phyloP scores from a whole-genome alignment of 2,329 filamentous ascomycete species.

The Pseudogymnoascus sp. region DNA sequence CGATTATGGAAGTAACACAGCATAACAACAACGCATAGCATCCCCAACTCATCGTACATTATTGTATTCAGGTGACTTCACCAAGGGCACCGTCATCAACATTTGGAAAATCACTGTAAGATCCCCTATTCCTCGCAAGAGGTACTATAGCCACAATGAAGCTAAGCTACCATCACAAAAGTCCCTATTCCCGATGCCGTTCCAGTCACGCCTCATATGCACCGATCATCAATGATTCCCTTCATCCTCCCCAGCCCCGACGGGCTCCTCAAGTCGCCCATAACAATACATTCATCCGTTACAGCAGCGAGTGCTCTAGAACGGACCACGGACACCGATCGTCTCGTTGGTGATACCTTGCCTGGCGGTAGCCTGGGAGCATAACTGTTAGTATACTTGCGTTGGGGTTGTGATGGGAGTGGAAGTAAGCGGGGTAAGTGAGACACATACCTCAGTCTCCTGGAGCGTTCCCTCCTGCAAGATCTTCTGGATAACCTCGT shows the following conservation, averaged over 20 bases:
- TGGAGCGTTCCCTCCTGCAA: slow-evolving; percentile 66
- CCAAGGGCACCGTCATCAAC: background rate
- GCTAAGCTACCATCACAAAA: slow-evolving; percentile 1
- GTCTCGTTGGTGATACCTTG: slow-evolving; percentile 7
- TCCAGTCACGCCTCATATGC: background rate
- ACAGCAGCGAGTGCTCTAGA: slow-evolving; percentile 3
- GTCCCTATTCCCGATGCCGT: background rate
- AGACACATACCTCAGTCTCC: slow-evolving; percentile 42
- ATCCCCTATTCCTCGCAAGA: slow-evolving; percentile 5
- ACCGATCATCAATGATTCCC: background rate
- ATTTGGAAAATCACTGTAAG: background rate
- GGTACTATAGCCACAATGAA: background rate
- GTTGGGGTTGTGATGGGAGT: background rate
- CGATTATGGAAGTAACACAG: background rate
- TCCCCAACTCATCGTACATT: background rate
- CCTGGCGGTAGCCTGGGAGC: background rate
- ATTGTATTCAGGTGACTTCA: background rate
- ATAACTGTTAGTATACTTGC: background rate
- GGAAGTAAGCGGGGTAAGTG: background rate
- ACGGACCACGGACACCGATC: background rate
- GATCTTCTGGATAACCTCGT: slow-evolving; percentile 75
- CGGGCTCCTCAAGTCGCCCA: background rate
- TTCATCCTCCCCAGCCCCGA: background rate
- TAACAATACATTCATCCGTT: background rate
- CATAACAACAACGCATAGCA: background rate